Evolutionary conservation across 192 early-diverging fungal genomes (phyloP), one percentile per base, ranked within the genome.

Genomic region (Phycomyces blakesleeanus): DNA sequence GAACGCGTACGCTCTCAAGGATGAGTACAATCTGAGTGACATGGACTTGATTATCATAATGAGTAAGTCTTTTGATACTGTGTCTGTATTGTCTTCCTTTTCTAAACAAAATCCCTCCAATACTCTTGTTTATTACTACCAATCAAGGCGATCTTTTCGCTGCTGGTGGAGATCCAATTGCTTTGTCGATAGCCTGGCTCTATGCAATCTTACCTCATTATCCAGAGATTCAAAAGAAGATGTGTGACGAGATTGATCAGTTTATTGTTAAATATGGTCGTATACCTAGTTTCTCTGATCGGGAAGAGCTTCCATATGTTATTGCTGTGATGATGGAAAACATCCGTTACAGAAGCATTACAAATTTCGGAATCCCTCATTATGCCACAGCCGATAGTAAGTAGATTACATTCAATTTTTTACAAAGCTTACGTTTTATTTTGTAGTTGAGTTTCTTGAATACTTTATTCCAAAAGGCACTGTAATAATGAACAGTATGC

Each of bases 401-500:
- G 26, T 51, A 14, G 40, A 6, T 44, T 25, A 21, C 39, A 12
- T 6, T 29, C 12, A 18, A 57, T 44, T 37, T 16, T 27, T 18
- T 29, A 0, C 15, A 27, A 14, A 29, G 24, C 15, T 40, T 20
- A 38, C 27, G 74, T 74, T 14, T 1, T 78, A 76, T 69, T 76
- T 69, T 14, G 65, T 85, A 61, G 59, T 61, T n/a, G 22, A 20
- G 1, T 39, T 61, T 9, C 25, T 49, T 50, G n/a, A 9, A 0
- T 61, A 61, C 16, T 11, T 27, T 6, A 61, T 61, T 16, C 41
- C 41, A 12, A 25, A 9, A 25, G 44, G 26, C 4, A 58, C 79
- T 5, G 64, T 66, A 56, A 60, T 83, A 20, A 67, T 78, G 41
- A 69, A 75, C 26, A 77, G 81, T 52, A 57, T 80, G 40, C 77